Evolutionary conservation across 768 basidiomycete genomes (phyloP).

Genomic region (Candolleomyces aberdarensis): DNA sequence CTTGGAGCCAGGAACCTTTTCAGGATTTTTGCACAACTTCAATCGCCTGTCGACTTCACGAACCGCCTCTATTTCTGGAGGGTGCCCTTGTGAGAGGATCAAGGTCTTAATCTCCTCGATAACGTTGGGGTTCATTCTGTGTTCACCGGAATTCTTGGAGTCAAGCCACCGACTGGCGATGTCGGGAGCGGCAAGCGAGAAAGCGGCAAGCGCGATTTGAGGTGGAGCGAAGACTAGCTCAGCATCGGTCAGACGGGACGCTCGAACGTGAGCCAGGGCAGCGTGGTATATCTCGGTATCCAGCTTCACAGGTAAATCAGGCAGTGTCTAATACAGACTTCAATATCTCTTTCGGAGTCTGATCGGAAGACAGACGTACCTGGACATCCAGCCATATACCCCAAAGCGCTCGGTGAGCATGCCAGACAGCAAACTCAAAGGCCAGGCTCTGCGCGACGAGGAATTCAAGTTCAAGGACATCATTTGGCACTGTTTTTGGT

Average conservation of each 20-base stretch:
- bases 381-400: conserved; percentile 88
- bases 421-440: conserved; percentile 95
- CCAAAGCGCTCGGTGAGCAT: conserved; percentile 84
- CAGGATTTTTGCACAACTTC: conserved; percentile 90
- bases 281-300: conserved; percentile 58
- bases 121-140: conserved; percentile 21
- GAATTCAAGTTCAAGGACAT: conserved; percentile 94
- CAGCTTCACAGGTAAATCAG: conserved; percentile 46
- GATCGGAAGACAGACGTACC: conserved; percentile 37
- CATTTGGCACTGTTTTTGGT: conserved; percentile 73
- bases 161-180: conserved; percentile 61
- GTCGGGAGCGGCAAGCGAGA: conserved; percentile 61
- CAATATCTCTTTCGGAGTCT: not conserved
- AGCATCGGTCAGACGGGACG: conserved; percentile 85
- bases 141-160: conserved; percentile 26
- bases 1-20: conserved; percentile 88
- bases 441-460: conserved; percentile 90
- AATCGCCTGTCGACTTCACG: conserved; percentile 87
- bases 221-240: conserved; percentile 92
- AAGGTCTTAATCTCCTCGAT: conserved; percentile 53
- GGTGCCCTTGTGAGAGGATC: conserved; percentile 51
- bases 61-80: conserved; percentile 79
- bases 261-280: conserved; percentile 65
- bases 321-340: conserved; percentile 45
- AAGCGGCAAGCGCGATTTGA: conserved; percentile 84